Evolutionary conservation across 2,329 filamentous ascomycete genomes (phyloP).

Genomic region (Metarhizium guizhouense): DNA sequence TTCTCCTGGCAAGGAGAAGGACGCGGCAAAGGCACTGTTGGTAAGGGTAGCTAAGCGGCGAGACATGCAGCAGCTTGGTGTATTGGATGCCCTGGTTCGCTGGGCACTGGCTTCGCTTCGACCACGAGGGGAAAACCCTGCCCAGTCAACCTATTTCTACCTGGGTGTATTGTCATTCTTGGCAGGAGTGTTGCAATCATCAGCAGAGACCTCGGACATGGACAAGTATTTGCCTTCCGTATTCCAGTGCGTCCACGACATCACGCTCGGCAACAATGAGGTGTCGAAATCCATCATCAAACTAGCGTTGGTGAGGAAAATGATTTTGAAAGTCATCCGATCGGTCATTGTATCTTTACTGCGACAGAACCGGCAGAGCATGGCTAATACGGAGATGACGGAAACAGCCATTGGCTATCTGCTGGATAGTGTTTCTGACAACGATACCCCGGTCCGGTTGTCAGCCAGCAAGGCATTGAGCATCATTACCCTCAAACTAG

Average conservation of each 20-base stretch:
- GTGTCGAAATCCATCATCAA: slow-evolving; percentile 48
- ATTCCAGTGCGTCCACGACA: slow-evolving; percentile 53
- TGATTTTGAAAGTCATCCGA: slow-evolving; percentile 75
- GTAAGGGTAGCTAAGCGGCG: slow-evolving; percentile 73
- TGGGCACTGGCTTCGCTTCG: slow-evolving; percentile 61
- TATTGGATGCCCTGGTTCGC: slow-evolving; percentile 57
- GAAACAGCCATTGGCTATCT: slow-evolving; percentile 79
- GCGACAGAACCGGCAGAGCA: slow-evolving; percentile 35
- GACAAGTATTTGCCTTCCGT: slow-evolving; percentile 55
- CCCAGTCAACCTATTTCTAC: slow-evolving; percentile 58
- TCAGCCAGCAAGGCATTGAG: slow-evolving; percentile 90
- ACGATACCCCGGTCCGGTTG: slow-evolving; percentile 83
- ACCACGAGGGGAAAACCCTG: slow-evolving; percentile 25
- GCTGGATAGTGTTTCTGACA: slow-evolving; percentile 70
- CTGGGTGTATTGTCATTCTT: slow-evolving; percentile 76
- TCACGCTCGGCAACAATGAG: slow-evolving; percentile 42
- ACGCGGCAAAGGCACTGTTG: slow-evolving; percentile 75
- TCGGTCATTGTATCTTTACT: slow-evolving; percentile 62
- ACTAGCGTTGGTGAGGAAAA: slow-evolving; percentile 73
- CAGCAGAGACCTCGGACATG: slow-evolving; percentile 67
- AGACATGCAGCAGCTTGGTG: slow-evolving; percentile 75
- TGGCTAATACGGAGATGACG: slow-evolving; percentile 45
- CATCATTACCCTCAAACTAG: slow-evolving; percentile 72
- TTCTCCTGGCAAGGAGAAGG: slow-evolving; percentile 75
- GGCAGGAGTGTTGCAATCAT: slow-evolving; percentile 59